Evolutionary conservation across 2,329 filamentous ascomycete species (phyloP), one percentile per base, ranked within the genome.

Genomic region (Arthrocladium fulminans): DNA sequence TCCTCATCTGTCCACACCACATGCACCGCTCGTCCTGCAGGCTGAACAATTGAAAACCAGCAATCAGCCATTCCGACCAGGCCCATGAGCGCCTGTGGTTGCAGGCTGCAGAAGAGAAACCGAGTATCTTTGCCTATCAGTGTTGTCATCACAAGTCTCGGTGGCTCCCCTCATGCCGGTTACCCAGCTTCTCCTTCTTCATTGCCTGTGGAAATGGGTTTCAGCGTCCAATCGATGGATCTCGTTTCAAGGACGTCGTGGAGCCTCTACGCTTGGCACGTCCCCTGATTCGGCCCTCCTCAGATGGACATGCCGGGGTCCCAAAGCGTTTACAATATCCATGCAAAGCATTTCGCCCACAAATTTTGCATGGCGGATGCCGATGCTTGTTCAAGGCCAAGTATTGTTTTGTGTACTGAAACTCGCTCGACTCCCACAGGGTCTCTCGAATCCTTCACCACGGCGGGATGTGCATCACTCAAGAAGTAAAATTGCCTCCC

Each of bases 1-100:
- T 44, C 41, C 41, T 29, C 27, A 29, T n/a, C n/a, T 40, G 17
- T 22, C 17, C n/a, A 13, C 19, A 7, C 9, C 9, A n/a, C 15
- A 17, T 45, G 41, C 39, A 42, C 39, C 32, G 32, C 22, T 41
- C 39, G 20, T 23, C 25, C 39, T 41, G 39, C 39, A 41, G 39
- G 19, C 39, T 25, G 39, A 13, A 24, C 15, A n/a, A 20, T 22
- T 41, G 17, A 27, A 12, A 41, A 3, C 10, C 39, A 8, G 27
- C 13, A 35, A 35, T n/a, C 13, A 35, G 7, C 32, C 13, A 15
- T 15, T 6, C 13, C 32, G 7, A 7, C 27, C 6, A 9, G 13
- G 13, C 6, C 32, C 32, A 15, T 35, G 10, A n/a, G 32, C 32
- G 32, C 17, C 32, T 35, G 32, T 35, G 32, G 32, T 35, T 35